Conservation (phyloP, 306 rosid genomes). For the Mimosa bimucronata region DNA sequence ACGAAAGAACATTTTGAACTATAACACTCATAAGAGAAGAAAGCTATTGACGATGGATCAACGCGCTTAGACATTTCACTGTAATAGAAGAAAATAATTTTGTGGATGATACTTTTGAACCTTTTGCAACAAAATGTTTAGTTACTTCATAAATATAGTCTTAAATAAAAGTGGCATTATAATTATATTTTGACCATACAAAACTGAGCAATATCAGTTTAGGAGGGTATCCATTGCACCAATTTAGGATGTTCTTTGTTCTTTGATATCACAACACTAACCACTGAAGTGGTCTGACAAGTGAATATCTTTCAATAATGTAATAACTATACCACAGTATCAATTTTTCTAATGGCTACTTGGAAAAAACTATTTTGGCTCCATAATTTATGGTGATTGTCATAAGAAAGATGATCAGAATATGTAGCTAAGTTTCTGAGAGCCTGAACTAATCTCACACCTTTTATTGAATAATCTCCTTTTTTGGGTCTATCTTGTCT, state of each 20-base stretch:
- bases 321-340: not conserved
- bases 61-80: no score
- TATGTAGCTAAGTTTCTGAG: not conserved
- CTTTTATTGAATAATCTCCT: not conserved
- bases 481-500: conserved; percentile 7
- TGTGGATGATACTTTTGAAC: conserved; percentile 10
- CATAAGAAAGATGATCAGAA: conserved; percentile 2
- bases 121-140: not conserved
- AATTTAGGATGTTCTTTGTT: not conserved
- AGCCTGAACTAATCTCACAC: not conserved
- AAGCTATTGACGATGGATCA: not conserved
- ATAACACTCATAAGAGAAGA: no score
- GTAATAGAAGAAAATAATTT: not conserved
- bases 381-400: conserved; percentile 32
- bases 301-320: not conserved
- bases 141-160: not conserved
- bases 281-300: not conserved
- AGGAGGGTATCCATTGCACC: not conserved
- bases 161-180: conserved; percentile 17
- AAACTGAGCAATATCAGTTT: not conserved
- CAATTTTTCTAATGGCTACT: not conserved
- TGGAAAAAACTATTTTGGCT: conserved; percentile 4
- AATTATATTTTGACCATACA: not conserved
- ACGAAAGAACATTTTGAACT: no score
- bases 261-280: not conserved